Percentiles rank a stretch among this genome's conserved stretches.
Evolutionary conservation across 2,329 filamentous ascomycete genomes (phyloP).

Genomic region (Microascus cirrosus): DNA sequence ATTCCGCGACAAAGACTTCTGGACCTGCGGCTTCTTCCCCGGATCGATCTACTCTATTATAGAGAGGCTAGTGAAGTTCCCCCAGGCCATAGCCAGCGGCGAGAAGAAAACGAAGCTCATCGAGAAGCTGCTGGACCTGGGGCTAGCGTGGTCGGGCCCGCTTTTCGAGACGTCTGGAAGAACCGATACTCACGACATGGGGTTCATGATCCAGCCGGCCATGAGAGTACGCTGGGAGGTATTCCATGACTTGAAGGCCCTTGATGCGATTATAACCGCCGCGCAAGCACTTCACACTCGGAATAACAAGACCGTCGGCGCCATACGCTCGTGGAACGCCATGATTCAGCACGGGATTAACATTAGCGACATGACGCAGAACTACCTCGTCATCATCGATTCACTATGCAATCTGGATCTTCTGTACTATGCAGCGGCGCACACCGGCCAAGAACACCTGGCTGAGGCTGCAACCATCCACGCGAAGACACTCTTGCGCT

Average conservation of each 20-base stretch:
- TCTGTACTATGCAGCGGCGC: conserved; percentile 21
- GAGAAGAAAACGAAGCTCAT: not conserved
- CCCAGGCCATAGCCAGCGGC: conserved; percentile 6
- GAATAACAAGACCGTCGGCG: conserved; percentile 28
- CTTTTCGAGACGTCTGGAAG: conserved; percentile 22
- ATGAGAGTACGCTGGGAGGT: conserved; percentile 36
- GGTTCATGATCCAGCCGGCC: conserved; percentile 39
- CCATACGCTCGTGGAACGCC: conserved; percentile 37
- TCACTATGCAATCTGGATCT: conserved; percentile 27
- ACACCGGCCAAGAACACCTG: conserved; percentile 15
- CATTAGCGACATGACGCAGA: conserved; percentile 16
- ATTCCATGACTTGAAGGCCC: conserved; percentile 22
- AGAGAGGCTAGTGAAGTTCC: conserved; percentile 19
- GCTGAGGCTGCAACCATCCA: conserved; percentile 21
- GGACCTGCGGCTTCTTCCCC: conserved; percentile 20
- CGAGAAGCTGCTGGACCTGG: conserved; percentile 12
- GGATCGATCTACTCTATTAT: conserved; percentile 21
- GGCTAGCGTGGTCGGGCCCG: conserved; percentile 20
- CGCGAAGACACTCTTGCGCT: conserved; percentile 25
- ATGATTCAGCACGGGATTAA: conserved; percentile 13
- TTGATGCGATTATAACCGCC: conserved; percentile 28
- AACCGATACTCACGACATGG: conserved; percentile 42
- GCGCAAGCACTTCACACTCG: conserved; percentile 29
- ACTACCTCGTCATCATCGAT: conserved; percentile 31
- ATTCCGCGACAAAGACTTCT: conserved; percentile 8